phyloP scores from a whole-genome alignment of 2,329 filamentous ascomycete species.

The Aquanectria penicillioides region DNA sequence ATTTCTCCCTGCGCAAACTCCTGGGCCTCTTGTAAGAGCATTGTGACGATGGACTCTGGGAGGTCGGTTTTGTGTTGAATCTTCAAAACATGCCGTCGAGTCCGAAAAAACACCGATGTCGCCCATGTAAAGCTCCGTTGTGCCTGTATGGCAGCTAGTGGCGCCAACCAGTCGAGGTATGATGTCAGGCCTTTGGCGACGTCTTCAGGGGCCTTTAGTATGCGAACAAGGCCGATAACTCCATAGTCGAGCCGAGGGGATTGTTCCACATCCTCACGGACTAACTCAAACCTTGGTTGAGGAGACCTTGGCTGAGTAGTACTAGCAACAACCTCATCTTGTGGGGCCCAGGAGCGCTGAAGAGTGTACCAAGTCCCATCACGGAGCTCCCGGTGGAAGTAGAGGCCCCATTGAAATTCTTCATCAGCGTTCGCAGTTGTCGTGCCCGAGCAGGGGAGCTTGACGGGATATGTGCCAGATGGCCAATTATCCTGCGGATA shows the following conservation, averaged over 20 bases:
- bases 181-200: slow-evolving; percentile 33
- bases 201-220: slow-evolving; percentile 36
- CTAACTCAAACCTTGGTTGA: slow-evolving; percentile 33
- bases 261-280: slow-evolving; percentile 28
- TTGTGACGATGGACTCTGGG: slow-evolving; percentile 21
- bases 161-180: slow-evolving; percentile 48
- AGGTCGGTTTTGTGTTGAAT: not conserved
- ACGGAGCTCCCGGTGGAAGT: slow-evolving; percentile 43
- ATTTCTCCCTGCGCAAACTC: slow-evolving; percentile 44
- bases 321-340: slow-evolving; percentile 14
- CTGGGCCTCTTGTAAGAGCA: slow-evolving; percentile 42
- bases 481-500: not conserved
- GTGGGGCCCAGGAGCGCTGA: slow-evolving; percentile 10
- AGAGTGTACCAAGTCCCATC: slow-evolving; percentile 43
- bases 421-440: slow-evolving; percentile 34
- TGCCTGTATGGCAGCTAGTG: slow-evolving; percentile 35
- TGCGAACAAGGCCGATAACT: slow-evolving; percentile 45
- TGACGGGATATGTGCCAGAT: slow-evolving; percentile 16
- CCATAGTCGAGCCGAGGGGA: slow-evolving; percentile 42
- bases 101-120: slow-evolving; percentile 40
- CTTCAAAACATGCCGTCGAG: slow-evolving; percentile 38
- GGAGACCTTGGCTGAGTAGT: slow-evolving; percentile 23
- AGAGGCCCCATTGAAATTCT: slow-evolving; percentile 51
- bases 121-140: slow-evolving; percentile 45
- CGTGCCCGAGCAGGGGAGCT: slow-evolving; percentile 30